Evolutionary conservation across 148 eudicot genomes (phyloP), one percentile per base, ranked within the genome.

Genomic region (Hydrangea macrophylla): DNA sequence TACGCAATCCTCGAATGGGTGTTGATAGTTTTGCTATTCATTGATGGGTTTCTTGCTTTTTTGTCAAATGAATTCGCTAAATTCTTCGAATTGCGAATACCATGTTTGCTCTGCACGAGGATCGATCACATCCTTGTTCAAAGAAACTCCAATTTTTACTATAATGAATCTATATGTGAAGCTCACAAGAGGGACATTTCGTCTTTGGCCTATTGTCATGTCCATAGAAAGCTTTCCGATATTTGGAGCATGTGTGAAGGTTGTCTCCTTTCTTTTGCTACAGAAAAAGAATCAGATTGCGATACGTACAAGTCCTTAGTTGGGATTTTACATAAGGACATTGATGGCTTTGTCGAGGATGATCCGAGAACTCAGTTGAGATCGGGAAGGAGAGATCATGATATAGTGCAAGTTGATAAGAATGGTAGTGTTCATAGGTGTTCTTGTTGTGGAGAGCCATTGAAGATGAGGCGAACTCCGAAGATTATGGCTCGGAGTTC

Each of bases 141-240:
- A 36, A 76, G 72, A 15, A 69, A 66, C 64, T 58, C 83, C 0
- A 78, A 76, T 20, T 83, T 77, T 58, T 81, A 76, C 73, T 83
- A 91, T 77, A 89, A 91, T 33, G 83, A 84, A 1, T 70, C 92
- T 9, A 79, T 95, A 17, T 95, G 99, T 67, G 97, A 89, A 67
- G 79, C 55, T 33, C 99, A 95, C 79, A 95, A 91, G 78, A 85
- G 72, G 73, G 88, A 86, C 39, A 78, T 95, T 7, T 95, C 99
- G 7, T 86, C 97, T 54, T 81, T 95, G 18, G 99, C 99, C 1
- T 95, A 89, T 70, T 95, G 99, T 72, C 96, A 89, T 59, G 80
- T 91, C 37, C 99, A 95, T 68, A 71, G 85, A 53, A 89, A 83
- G 55, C 83, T 95, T 10, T 87, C 96, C 1, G 90, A 89, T 64